Percentiles rank a stretch among this genome's conserved stretches.
phyloP scores from a whole-genome alignment of 2,329 filamentous ascomycete species.

The Pestalotiopsis sp. region DNA sequence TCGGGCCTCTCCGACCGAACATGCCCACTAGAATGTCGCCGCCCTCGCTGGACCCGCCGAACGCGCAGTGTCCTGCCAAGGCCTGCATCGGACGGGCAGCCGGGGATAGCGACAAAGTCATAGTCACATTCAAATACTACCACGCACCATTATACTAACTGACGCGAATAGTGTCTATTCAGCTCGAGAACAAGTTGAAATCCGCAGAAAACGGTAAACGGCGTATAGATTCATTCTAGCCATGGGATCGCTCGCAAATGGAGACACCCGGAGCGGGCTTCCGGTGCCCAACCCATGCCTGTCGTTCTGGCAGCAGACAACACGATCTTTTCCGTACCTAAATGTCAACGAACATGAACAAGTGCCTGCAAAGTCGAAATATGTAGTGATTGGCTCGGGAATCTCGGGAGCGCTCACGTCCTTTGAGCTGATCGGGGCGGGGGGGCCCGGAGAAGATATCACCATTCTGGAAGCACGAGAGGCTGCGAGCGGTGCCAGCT shows the following conservation, averaged over 20 bases:
- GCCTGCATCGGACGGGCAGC: background rate
- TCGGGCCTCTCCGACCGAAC: background rate
- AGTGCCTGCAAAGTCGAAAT: conserved; percentile 32
- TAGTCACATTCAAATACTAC: background rate
- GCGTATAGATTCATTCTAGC: background rate
- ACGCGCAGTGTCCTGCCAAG: background rate
- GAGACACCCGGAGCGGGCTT: conserved; percentile 10
- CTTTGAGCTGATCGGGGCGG: conserved; percentile 38
- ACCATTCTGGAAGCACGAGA: conserved; percentile 45
- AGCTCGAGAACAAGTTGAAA: background rate
- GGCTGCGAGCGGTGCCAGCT: conserved; percentile 44
- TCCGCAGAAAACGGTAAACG: background rate
- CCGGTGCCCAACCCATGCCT: conserved; percentile 25
- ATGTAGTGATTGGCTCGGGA: conserved; percentile 44
- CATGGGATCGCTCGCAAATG: background rate
- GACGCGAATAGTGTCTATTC: background rate
- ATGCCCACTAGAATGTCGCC: background rate
- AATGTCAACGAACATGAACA: conserved; percentile 34
- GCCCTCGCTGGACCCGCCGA: background rate
- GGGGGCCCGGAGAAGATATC: conserved; percentile 33
- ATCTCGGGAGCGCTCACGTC: conserved; percentile 42
- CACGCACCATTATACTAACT: background rate
- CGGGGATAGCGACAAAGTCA: background rate
- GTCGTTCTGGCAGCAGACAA: conserved; percentile 46
- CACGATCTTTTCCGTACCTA: conserved; percentile 41